Percentiles rank a stretch among this genome's conserved stretches.
Evolutionary conservation across 495 filamentous ascomycete genomes (phyloP).

Genomic region (Tuber aestivum): DNA sequence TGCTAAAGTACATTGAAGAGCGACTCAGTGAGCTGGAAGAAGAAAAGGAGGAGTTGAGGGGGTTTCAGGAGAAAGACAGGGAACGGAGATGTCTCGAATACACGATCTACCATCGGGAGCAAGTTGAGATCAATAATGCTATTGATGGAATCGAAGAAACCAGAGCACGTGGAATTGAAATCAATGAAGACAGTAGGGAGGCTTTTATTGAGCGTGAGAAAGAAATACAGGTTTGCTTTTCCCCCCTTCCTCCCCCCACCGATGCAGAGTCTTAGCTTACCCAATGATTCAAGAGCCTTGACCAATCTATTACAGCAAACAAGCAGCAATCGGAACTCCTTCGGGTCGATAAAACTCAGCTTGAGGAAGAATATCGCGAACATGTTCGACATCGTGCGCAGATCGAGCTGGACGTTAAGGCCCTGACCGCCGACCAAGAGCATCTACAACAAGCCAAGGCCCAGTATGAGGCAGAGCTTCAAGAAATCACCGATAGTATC

Average conservation of each 20-base stretch:
- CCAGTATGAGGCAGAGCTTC: slow-evolving; percentile 68
- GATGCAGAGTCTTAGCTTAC: slow-evolving; percentile 6
- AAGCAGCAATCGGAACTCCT: slow-evolving; percentile 79
- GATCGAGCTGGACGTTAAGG: slow-evolving; percentile 76
- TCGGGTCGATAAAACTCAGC: slow-evolving; percentile 75
- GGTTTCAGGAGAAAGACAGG: slow-evolving; percentile 88
- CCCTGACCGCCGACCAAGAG: slow-evolving; percentile 59
- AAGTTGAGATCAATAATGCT: slow-evolving; percentile 66
- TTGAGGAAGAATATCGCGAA: slow-evolving; percentile 85
- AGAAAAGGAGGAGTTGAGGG: slow-evolving; percentile 90
- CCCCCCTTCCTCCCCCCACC: background rate
- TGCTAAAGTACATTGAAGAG: slow-evolving; percentile 83
- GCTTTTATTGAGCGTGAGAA: slow-evolving; percentile 73
- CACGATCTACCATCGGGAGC: slow-evolving; percentile 84
- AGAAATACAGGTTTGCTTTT: slow-evolving; percentile 55
- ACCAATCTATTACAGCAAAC: slow-evolving; percentile 68
- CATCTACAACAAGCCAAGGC: slow-evolving; percentile 63
- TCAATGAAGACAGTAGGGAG: slow-evolving; percentile 72
- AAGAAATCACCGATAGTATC: slow-evolving; percentile 69
- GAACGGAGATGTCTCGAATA: slow-evolving; percentile 91
- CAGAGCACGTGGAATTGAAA: slow-evolving; percentile 71
- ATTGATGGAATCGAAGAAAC: slow-evolving; percentile 78
- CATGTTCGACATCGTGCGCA: slow-evolving; percentile 69
- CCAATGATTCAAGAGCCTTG: slow-evolving; percentile 47
- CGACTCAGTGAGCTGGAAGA: slow-evolving; percentile 85